Evolutionary conservation across 176 grass and related monocot genomes (phyloP).

Genomic region (Carex kokanica): DNA sequence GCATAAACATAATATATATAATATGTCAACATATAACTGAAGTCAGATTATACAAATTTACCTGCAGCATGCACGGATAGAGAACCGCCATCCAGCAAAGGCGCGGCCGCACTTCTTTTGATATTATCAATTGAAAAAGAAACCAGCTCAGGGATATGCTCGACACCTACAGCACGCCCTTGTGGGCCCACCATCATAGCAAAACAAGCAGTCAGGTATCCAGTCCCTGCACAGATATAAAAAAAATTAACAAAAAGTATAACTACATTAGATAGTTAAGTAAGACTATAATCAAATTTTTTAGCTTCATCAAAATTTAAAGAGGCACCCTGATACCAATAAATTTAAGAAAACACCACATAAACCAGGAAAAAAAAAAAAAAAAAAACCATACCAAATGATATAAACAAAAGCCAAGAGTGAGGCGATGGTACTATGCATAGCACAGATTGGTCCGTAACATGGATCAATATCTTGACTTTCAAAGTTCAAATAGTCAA

Average conservation of each 20-base stretch:
- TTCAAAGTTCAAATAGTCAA: no score
- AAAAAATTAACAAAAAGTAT: neutral
- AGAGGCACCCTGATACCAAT: neutral
- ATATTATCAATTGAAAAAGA: constrained; percentile 65
- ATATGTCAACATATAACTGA: neutral
- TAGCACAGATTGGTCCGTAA: no score
- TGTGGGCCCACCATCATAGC: constrained; percentile 63
- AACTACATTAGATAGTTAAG: neutral
- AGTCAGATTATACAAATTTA: constrained; percentile 10
- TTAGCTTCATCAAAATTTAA: neutral
- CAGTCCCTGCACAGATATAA: constrained; percentile 45
- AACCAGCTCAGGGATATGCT: constrained; percentile 79
- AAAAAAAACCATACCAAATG: neutral
- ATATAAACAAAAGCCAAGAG: neutral
- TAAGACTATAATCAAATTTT: neutral
- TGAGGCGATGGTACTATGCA: no score
- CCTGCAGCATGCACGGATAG: constrained; percentile 53
- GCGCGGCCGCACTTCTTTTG: constrained; percentile 56
- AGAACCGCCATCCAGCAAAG: constrained; percentile 50
- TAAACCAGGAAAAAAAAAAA: neutral
- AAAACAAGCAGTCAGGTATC: constrained; percentile 72
- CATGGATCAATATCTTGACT: no score
- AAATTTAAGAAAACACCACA: neutral
- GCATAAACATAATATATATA: neutral
- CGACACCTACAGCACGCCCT: constrained; percentile 55